Percentiles rank a stretch among this genome's conserved stretches.
Conservation (phyloP, 768 basidiomycete genomes). For the Daedaleopsis sinensis region DNA sequence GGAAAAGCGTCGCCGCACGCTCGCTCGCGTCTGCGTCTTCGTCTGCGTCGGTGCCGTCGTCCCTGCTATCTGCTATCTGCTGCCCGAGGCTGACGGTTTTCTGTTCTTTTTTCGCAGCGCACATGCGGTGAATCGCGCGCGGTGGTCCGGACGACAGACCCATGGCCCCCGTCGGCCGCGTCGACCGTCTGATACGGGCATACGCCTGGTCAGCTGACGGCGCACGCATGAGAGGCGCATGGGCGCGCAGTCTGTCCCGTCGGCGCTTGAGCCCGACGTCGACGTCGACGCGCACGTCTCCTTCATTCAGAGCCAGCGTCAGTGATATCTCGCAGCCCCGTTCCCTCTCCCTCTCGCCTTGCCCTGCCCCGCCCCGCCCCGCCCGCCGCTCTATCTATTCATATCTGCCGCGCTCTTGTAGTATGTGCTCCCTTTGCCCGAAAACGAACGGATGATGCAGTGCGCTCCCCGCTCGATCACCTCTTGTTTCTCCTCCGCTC, state of each 20-base stretch:
- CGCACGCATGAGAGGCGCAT: background rate
- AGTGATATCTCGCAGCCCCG: too few species aligned
- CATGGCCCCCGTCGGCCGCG: background rate
- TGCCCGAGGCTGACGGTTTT: conserved; percentile 10
- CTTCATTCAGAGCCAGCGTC: too few species aligned
- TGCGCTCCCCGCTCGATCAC: background rate
- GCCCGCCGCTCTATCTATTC: conserved; percentile 19
- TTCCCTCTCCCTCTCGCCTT: background rate
- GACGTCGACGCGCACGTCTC: background rate
- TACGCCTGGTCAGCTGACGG: background rate
- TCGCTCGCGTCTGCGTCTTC: conserved; percentile 11
- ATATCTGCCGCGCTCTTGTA: conserved; percentile 22
- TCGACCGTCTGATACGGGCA: background rate
- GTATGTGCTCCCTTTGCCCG: conserved; percentile 2
- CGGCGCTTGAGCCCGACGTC: too few species aligned
- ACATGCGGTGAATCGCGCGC: conserved; percentile 14
- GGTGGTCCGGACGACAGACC: background rate
- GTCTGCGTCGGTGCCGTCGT: background rate
- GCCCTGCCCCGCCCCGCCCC: background rate
- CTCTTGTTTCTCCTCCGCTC: background rate
- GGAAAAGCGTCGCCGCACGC: background rate
- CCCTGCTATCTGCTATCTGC: background rate
- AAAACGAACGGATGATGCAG: conserved; percentile 11
- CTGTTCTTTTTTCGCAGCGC: conserved; percentile 7
- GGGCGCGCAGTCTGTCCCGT: too few species aligned